Base-by-base conservation (phyloP, 345 rosid genomes). In the Rhodamnia argentea region DNA sequence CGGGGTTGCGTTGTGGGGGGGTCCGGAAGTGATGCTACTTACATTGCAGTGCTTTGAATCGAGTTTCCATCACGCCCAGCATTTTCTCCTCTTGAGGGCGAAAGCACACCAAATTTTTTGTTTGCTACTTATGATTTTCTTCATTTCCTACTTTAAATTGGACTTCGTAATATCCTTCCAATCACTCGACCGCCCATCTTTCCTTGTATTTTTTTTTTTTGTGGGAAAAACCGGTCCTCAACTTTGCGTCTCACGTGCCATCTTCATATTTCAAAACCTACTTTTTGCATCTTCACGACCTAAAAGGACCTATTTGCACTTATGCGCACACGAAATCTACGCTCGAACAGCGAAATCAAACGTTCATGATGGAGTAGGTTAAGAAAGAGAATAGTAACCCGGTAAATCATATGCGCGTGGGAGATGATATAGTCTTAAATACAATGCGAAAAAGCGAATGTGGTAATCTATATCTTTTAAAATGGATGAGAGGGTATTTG, bases 61-160 rank as follows among this genome's bases (percentile, higher is more conserved):
- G 9, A 16, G 78, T 70, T 70, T 18, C 23, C 24, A 37, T 70
- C 7, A 18, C 13, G 47, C 40, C 23, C 78, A 18, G 78, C 78
- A 32, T 70, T 70, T 70, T 32, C 47, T 70, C 10, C 29, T 37
- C 86, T 87, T 84, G 92, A 91, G 85, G 42, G 83, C 37, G 92
- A 89, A 90, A 86, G 55, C 84, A 22, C 86, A 89, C 90, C 91
- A 37, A 89, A 90, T 86, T 84, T 82, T 24, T 87, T 89, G 78
- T 70, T 70, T 70, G 24, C 44, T 70, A 32, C 78, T 70, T 32
- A 32, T 16, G 24, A 32, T 70, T 40, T 40, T 70, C 47, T 70
- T 32, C 0, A 37, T 18, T 70, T 70, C 78, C 78, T 32, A 32
- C 32, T 32, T 70, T 11, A 70, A 32, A 70, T 70, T 70, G 78